phyloP scores from a whole-genome alignment of 768 basidiomycete species.

The Xanthoconium stramineum region DNA sequence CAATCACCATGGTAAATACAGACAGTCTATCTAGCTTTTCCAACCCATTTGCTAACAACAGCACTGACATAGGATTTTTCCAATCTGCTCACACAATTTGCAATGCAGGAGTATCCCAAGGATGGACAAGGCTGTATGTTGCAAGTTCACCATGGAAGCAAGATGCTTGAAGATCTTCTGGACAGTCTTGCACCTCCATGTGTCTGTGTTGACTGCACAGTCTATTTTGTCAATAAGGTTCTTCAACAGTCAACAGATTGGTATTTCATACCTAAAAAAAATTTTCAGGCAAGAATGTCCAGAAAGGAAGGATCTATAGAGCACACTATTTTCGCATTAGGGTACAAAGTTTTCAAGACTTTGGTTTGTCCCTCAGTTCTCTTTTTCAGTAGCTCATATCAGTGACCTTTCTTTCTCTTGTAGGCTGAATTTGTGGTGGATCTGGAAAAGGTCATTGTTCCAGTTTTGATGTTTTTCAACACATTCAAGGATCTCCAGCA shows the following conservation, averaged over 20 bases:
- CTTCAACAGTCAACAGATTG: constrained; percentile 1
- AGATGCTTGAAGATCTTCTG: constrained; percentile 30
- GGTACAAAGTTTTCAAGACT: constrained; percentile 4
- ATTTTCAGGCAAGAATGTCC: constrained; percentile 7
- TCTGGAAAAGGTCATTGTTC: not conserved
- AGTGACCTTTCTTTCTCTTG: not conserved
- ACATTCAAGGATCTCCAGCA: constrained; percentile 6
- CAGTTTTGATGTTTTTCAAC: too few species aligned
- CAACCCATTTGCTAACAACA: not conserved
- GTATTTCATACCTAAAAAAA: constrained; percentile 14
- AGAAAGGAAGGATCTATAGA: not conserved
- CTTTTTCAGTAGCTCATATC: too few species aligned
- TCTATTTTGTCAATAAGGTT: constrained; percentile 29
- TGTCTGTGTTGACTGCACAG: constrained; percentile 10
- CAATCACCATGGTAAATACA: constrained; percentile 17
- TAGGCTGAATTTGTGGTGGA: constrained; percentile 13
- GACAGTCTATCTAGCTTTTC: not conserved
- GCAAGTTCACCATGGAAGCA: constrained; percentile 17
- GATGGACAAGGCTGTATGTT: constrained; percentile 11
- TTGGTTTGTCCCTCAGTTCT: not conserved
- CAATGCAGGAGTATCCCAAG: constrained; percentile 30
- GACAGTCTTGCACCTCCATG: constrained; percentile 24
- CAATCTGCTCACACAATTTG: constrained; percentile 18
- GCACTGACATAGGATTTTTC: constrained; percentile 11
- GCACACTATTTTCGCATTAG: not conserved